These are phyloP conservation scores for Wilcoxina mikolae DNA, from an alignment of 495 filamentous ascomycete species.

Conservation along the genomic window DNA sequence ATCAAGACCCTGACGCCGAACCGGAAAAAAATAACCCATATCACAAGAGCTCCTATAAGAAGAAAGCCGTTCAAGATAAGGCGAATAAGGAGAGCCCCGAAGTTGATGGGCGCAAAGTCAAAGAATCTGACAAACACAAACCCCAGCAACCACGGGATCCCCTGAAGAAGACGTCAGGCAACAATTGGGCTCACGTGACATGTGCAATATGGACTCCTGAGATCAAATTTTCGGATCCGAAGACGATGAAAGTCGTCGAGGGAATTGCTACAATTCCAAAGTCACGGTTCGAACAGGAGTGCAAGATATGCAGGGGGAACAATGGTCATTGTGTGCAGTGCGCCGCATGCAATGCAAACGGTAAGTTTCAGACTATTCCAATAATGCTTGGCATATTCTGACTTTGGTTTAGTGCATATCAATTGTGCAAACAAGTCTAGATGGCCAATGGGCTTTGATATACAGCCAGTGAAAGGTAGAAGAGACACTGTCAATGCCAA, in stretches of 20 bases:
- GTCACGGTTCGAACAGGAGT: constrained; percentile 52
- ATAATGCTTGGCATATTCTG: not conserved
- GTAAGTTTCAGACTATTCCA: constrained; percentile 21
- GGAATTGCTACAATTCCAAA: constrained; percentile 66
- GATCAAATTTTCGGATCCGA: constrained; percentile 74
- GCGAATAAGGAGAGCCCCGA: constrained; percentile 57
- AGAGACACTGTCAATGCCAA: constrained; percentile 52
- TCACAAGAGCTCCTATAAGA: constrained; percentile 70
- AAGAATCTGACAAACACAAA: constrained; percentile 60
- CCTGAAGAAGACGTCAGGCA: constrained; percentile 77
- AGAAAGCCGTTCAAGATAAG: constrained; percentile 82
- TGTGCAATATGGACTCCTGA: constrained; percentile 87
- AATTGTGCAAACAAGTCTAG: constrained; percentile 75
- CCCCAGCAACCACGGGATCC: constrained; percentile 78
- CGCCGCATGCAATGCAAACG: constrained; percentile 51
- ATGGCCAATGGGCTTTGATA: constrained; percentile 74
- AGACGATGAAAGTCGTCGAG: constrained; percentile 67
- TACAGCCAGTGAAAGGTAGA: constrained; percentile 75
- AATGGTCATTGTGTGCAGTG: constrained; percentile 69
- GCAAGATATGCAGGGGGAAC: constrained; percentile 68
- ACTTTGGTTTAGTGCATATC: constrained; percentile 50
- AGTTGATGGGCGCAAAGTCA: constrained; percentile 43
- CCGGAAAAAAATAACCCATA: constrained; percentile 20
- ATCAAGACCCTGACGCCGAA: constrained; percentile 17
- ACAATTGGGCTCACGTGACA: constrained; percentile 96